Conservation (phyloP, 805 yeast genomes). For the Lachancea kluyveri region DNA sequence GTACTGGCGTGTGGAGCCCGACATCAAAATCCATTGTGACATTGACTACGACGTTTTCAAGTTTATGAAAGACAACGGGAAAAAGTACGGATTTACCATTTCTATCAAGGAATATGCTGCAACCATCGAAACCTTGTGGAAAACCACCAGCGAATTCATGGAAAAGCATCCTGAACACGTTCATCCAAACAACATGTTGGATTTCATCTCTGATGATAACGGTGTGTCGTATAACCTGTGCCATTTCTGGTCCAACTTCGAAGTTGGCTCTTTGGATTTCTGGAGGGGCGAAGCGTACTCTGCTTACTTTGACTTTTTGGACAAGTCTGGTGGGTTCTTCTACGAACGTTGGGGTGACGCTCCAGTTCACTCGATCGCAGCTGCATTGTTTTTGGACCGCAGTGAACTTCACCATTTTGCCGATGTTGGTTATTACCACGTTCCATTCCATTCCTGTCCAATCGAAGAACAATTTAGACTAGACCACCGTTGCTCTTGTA, state of each 20-base stretch:
- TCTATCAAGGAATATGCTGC: conserved; percentile 62
- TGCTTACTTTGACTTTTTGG: conserved; percentile 61
- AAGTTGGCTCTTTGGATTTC: conserved; percentile 67
- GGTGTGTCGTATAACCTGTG: conserved; percentile 75
- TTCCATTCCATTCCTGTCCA: conserved; percentile 75
- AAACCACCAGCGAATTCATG: conserved; percentile 58
- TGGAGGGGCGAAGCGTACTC: conserved; percentile 67
- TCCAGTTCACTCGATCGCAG: conserved; percentile 80
- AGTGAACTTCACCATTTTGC: conserved; percentile 66
- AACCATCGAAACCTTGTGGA: conserved; percentile 77
- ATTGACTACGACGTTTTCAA: conserved; percentile 74
- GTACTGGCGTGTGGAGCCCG: conserved; percentile 94
- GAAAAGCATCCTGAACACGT: conserved; percentile 51
- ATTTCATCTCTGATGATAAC: conserved; percentile 63
- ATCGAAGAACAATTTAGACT: conserved; percentile 51
- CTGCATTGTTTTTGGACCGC: conserved; percentile 59
- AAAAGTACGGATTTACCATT: conserved; percentile 72
- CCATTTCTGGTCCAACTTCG: conserved; percentile 87
- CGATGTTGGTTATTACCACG: conserved; percentile 76
- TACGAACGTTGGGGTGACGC: conserved; percentile 94
- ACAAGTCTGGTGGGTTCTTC: conserved; percentile 72
- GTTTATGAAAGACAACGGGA: conserved; percentile 69
- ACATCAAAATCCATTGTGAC: conserved; percentile 66
- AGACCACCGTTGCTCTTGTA: conserved; percentile 64
- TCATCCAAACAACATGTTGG: conserved; percentile 56